Evolutionary conservation across 2,329 filamentous ascomycete genomes (phyloP).

Genomic region (Ascochyta viciae-villosae): DNA sequence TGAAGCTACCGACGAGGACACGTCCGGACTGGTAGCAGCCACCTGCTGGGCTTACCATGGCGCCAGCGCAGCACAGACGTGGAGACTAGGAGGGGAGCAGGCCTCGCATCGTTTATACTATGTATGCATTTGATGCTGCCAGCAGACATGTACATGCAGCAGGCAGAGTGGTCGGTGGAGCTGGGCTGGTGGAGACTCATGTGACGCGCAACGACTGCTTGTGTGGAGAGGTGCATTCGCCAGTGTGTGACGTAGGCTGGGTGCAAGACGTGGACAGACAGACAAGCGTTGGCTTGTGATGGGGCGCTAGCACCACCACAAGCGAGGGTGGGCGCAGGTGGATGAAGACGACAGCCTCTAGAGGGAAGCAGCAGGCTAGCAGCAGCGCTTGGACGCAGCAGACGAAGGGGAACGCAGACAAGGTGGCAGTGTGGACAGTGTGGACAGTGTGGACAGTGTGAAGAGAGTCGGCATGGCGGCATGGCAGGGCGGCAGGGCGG

Average conservation of each 20-base stretch:
- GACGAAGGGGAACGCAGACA: background rate
- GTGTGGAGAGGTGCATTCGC: conserved; percentile 1
- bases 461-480: conserved; percentile 23
- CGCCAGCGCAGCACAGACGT: conserved; percentile 36
- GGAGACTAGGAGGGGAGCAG: conserved; percentile 25
- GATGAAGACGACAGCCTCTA: too few relatives aligned
- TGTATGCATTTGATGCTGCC: conserved; percentile 8
- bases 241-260: conserved; percentile 12
- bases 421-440: too few relatives aligned
- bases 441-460: background rate
- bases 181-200: conserved; percentile 21
- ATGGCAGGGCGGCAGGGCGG: conserved; percentile 28
- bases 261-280: conserved; percentile 1
- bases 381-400: conserved; percentile 14
- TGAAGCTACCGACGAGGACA: background rate
- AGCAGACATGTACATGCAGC: conserved; percentile 23
- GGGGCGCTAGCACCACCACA: too few relatives aligned
- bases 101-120: conserved; percentile 19
- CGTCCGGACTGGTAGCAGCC: background rate
- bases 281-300: background rate
- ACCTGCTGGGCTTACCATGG: conserved; percentile 21
- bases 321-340: conserved; percentile 15
- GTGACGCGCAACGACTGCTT: conserved; percentile 20
- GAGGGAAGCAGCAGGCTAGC: background rate
- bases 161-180: conserved; percentile 17